Evolutionary conservation across 2,329 filamentous ascomycete genomes (phyloP).

Genomic region (Paraphaeosphaeria sporulosa): DNA sequence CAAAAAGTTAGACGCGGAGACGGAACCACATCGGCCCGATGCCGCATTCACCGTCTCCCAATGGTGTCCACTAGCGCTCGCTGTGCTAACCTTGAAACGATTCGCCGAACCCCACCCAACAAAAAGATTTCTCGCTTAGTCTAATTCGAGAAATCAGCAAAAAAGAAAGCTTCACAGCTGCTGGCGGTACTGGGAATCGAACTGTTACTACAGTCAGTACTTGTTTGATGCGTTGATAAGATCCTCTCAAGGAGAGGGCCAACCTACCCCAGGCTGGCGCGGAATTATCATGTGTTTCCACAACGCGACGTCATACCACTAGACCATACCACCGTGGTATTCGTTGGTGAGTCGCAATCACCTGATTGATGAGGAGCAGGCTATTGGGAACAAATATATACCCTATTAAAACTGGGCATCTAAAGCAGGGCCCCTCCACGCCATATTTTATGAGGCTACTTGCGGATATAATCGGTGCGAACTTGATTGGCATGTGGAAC

Average conservation of each 20-base stretch:
- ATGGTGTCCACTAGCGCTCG: not conserved
- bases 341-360: constrained; percentile 10
- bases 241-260: constrained; percentile 16
- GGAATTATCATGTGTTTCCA: constrained; percentile 19
- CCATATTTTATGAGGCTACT: not conserved
- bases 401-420: no score
- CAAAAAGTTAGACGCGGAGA: constrained; percentile 32
- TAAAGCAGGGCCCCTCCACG: not conserved
- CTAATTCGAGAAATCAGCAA: not conserved
- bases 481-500: not conserved
- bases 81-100: not conserved
- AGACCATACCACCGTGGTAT: constrained; percentile 26
- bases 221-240: not conserved
- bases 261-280: constrained; percentile 26
- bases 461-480: not conserved
- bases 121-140: not conserved
- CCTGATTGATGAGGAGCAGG: not conserved
- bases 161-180: constrained; percentile 11
- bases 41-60: not conserved
- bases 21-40: constrained; percentile 7
- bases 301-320: constrained; percentile 32
- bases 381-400: not conserved
- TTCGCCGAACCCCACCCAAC: not conserved
- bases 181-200: constrained; percentile 29
- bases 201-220: constrained; percentile 19